Conservation (phyloP, 2,329 filamentous ascomycete species). For the Monosporascus sp. region DNA sequence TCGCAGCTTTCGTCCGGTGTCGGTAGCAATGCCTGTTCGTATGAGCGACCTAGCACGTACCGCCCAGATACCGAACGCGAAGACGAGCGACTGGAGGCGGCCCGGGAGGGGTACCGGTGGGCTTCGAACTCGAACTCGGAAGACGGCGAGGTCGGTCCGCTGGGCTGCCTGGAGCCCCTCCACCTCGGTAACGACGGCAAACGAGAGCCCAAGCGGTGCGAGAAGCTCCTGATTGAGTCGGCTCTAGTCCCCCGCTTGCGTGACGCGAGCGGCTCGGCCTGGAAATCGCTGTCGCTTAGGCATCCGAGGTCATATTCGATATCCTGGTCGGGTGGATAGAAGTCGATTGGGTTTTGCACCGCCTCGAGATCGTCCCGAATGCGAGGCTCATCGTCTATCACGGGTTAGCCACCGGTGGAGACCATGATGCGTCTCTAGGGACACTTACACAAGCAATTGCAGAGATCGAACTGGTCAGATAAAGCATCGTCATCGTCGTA, state of each 20-base stretch:
- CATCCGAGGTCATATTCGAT: slow-evolving; percentile 64
- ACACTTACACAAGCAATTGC: slow-evolving; percentile 70
- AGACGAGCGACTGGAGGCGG: slow-evolving; percentile 71
- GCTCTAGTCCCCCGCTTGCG: slow-evolving; percentile 53
- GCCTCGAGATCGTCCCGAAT: slow-evolving; percentile 47
- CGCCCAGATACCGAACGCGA: slow-evolving; percentile 63
- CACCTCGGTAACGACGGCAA: slow-evolving; percentile 49
- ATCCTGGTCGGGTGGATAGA: slow-evolving; percentile 39
- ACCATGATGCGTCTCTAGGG: background rate
- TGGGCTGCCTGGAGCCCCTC: slow-evolving; percentile 41
- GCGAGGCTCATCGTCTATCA: slow-evolving; percentile 56
- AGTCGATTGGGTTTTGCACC: slow-evolving; percentile 29
- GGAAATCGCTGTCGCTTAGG: slow-evolving; percentile 58
- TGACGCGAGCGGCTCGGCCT: slow-evolving; percentile 36
- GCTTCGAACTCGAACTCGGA: slow-evolving; percentile 83
- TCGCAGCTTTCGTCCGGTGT: slow-evolving; percentile 58
- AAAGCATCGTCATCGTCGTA: slow-evolving; percentile 41
- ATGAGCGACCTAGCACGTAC: slow-evolving; percentile 35
- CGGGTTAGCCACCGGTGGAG: slow-evolving; percentile 17
- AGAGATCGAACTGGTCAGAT: slow-evolving; percentile 41
- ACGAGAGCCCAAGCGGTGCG: slow-evolving; percentile 60
- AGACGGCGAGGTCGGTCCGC: slow-evolving; percentile 52
- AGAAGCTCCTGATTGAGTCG: slow-evolving; percentile 58
- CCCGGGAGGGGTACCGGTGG: slow-evolving; percentile 57
- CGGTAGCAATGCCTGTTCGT: slow-evolving; percentile 51